Conservation (phyloP, 2,329 filamentous ascomycete genomes). For the Colletotrichum camelliae region DNA sequence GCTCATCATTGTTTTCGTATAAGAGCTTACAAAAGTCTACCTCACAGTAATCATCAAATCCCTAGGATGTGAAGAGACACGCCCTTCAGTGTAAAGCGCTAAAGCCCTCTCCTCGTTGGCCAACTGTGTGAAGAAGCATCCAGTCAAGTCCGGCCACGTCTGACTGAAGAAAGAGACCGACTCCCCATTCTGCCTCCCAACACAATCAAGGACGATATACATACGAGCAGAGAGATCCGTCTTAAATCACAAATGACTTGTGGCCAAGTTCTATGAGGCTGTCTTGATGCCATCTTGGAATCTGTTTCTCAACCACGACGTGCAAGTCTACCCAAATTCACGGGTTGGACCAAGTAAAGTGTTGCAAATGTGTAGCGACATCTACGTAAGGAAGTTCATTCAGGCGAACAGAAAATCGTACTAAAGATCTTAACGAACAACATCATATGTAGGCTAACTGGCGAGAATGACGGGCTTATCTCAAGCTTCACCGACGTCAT, state of each 20-base stretch:
- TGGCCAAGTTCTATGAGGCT: neutral
- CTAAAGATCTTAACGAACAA: neutral
- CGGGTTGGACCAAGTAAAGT: neutral
- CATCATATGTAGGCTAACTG: neutral
- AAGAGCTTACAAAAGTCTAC: neutral
- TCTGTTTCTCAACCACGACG: neutral
- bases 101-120: neutral
- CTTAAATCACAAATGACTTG: accelerated
- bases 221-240: neutral
- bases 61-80: neutral
- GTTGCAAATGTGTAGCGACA: neutral
- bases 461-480: neutral
- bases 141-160: neutral
- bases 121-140: neutral
- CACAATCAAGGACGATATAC: neutral
- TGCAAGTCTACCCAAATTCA: neutral
- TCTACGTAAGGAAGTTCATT: too few species aligned
- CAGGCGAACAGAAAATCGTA: neutral
- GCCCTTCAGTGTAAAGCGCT: neutral
- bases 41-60: neutral
- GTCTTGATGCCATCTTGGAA: neutral
- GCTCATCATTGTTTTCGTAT: neutral
- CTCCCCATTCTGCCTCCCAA: neutral
- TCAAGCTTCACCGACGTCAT: neutral
- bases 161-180: neutral